A percentile compares a stretch with the other conserved stretches of the same genome.
Conservation (phyloP, 2,329 filamentous ascomycete genomes). For the Colletotrichum spaethianum region DNA sequence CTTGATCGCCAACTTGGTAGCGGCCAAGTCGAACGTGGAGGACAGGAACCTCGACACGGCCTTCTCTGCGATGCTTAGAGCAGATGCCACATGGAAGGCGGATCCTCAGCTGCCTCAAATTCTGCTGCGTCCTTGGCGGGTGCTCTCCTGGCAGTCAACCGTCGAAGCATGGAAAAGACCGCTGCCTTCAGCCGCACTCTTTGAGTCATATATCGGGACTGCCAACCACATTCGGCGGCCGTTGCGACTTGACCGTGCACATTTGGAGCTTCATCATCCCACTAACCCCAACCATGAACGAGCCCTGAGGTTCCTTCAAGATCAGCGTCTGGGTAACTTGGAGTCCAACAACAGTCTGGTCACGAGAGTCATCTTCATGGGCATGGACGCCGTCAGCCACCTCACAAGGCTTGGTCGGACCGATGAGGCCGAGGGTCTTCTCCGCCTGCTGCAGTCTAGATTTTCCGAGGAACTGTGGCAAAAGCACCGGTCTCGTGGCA, state of each 20-base stretch:
- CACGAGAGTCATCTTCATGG: slow-evolving; percentile 42
- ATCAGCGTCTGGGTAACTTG: slow-evolving; percentile 29
- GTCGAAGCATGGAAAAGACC: slow-evolving; percentile 62
- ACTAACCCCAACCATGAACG: slow-evolving; percentile 61
- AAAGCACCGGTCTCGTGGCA: neutral
- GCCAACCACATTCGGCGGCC: slow-evolving; percentile 56
- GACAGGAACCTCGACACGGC: slow-evolving; percentile 63
- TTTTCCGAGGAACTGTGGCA: slow-evolving; percentile 45
- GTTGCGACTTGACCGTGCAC: slow-evolving; percentile 63
- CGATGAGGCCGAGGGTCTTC: slow-evolving; percentile 58
- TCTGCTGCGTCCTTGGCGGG: slow-evolving; percentile 61
- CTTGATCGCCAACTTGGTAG: slow-evolving; percentile 58
- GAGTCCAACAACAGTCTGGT: slow-evolving; percentile 6
- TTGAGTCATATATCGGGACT: slow-evolving; percentile 66
- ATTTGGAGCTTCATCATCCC: slow-evolving; percentile 69
- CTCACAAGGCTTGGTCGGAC: slow-evolving; percentile 57
- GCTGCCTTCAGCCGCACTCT: slow-evolving; percentile 62
- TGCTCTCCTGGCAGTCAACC: slow-evolving; percentile 67
- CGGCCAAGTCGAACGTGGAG: slow-evolving; percentile 55
- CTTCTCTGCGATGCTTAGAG: slow-evolving; percentile 63
- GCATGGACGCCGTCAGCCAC: slow-evolving; percentile 59
- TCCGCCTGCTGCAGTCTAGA: slow-evolving; percentile 54
- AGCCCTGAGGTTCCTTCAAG: slow-evolving; percentile 62
- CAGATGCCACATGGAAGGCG: slow-evolving; percentile 57
- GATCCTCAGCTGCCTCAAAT: slow-evolving; percentile 53